Base-by-base conservation (phyloP, 495 filamentous ascomycete genomes). In the Aspergillus nidulans region DNA sequence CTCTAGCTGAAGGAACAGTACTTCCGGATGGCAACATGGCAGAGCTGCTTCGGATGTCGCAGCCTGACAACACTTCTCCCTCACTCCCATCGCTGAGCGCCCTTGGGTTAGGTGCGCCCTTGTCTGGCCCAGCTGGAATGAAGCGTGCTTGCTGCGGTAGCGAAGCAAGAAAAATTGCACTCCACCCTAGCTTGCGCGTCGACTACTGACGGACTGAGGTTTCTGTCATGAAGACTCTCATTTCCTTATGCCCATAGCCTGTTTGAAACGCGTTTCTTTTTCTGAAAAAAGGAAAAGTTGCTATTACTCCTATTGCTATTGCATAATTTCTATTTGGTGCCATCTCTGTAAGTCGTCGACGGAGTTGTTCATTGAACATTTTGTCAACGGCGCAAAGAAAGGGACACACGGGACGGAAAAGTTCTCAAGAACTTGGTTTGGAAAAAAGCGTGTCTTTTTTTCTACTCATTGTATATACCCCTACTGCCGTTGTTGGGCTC, bases 131-230 rank as follows among this genome's bases (percentile, higher is more conserved):
- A 6, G 68, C 61, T 12, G 73, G 74, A 36, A 77, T 74, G 66
- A 77, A 77, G 57, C 71, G 74, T 42, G 74, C 74, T 41, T 77
- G 74, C 63, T 77, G 74, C 47, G 73, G 72, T 47, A 75, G 70
- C 46, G 70, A 75, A 64, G 69, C 71, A 39, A 60, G 66, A 36
- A 72, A 75, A 62, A 57, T 75, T 43, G 71, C 70, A 6, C 52
- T 75, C 12, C 68, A 71, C 58, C 69, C 72, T 15, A 59, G 62
- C 42, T 53, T 75, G 44, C 72, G 72, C 16, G 65, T 64, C n/a
- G 68, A 74, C 16, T 69, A 45, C 47, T 44, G 28, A 50, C 45
- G 25, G 48, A 55, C 28, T 32, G 25, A 56, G 49, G 57, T 54
- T n/a, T 52, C 49, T 58, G 61, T 65, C 19, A 21, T 45, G 25